Base-by-base conservation (phyloP, 176 grass and related monocot genomes). In the Tuctoria greenei region DNA sequence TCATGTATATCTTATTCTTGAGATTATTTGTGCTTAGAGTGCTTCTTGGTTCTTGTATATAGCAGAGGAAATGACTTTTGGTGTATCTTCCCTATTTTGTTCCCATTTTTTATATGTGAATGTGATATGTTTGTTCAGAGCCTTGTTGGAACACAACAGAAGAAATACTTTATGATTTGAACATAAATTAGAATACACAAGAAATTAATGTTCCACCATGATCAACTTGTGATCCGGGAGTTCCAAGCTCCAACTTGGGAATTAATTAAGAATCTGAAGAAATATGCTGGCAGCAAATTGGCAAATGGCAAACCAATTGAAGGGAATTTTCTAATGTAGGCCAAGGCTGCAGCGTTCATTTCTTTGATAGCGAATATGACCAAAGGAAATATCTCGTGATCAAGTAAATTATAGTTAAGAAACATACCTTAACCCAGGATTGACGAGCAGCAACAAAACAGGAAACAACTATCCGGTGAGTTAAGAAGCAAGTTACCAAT, bases 11-110 rank as follows among this genome's bases (percentile, higher is more conserved):
- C 70, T 90, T 24, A 81, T 82, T 86, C 58, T 76, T 86, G 72
- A 50, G 20, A 85, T 85, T 80, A 67, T 41, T 82, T 83, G 67
- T 86, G 61, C 35, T 77, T 87, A 76, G 81, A 59, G 58, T 81
- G 59, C 37, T 67, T 21, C 85, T 84, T 79, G 63, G 49, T 72
- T 88, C 67, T 81, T 93, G 86, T 93, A 93, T 44, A 93, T 89
- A 92, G 70, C 36, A 50, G 15, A 46, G 41, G 21, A 77, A 66
- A 81, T 73, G 58, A 78, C 44, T 78, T 24, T 75, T 71, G 69
- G 39, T 88, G 46, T 79, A 88, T 23, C 62, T 45, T 65, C 73
- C 73, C 46, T 68, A 58, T 74, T 69, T 58, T 75, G 78, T 75
- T 26, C 57, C 24, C 34, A 43, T 72, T 44, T 87, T 87, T 24